A percentile compares a stretch with the other conserved stretches of the same genome.
phyloP scores from a whole-genome alignment of 345 rosid species.

The Camelina laxa region DNA sequence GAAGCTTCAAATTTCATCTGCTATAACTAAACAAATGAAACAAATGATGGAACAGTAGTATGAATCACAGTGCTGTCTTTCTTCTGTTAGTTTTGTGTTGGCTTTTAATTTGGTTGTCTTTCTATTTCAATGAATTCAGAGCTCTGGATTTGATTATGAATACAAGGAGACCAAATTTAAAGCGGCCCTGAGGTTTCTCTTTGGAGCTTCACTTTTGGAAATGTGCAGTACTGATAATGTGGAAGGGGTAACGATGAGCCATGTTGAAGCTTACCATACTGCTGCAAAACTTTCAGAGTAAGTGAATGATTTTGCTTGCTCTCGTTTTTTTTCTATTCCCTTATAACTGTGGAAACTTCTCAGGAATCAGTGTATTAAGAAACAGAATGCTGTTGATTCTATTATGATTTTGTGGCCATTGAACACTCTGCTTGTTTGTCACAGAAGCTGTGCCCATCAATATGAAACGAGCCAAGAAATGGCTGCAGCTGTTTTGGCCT shows the following conservation, averaged over 20 bases:
- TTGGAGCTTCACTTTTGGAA: conserved; percentile 69
- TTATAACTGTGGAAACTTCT: conserved; percentile 8
- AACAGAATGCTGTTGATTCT: conserved; percentile 17
- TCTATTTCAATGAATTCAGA: conserved; percentile 46
- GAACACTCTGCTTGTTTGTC: conserved; percentile 34
- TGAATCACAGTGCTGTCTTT: conserved; percentile 12
- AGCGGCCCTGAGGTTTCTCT: conserved; percentile 73
- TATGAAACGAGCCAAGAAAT: conserved; percentile 63
- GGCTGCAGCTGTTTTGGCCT: conserved; percentile 85
- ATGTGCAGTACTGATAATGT: conserved; percentile 51
- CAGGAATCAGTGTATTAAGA: conserved; percentile 19
- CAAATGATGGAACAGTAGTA: conserved; percentile 9
- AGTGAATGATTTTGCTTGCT: conserved; percentile 51
- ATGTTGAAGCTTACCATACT: conserved; percentile 59
- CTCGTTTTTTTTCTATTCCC: neutral
- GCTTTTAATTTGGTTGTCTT: conserved; percentile 40
- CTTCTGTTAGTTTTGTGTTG: conserved; percentile 26
- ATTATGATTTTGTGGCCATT: conserved; percentile 24
- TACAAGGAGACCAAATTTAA: conserved; percentile 64
- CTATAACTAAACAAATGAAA: neutral
- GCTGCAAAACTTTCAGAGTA: conserved; percentile 65
- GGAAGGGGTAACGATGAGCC: conserved; percentile 55
- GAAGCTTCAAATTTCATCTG: conserved; percentile 30
- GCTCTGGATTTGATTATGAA: conserved; percentile 56
- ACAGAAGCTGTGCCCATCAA: conserved; percentile 73